These are phyloP conservation scores for Aspergillus thermomutatus DNA, from an alignment of 2,329 filamentous ascomycete genomes.

Conservation along the genomic window DNA sequence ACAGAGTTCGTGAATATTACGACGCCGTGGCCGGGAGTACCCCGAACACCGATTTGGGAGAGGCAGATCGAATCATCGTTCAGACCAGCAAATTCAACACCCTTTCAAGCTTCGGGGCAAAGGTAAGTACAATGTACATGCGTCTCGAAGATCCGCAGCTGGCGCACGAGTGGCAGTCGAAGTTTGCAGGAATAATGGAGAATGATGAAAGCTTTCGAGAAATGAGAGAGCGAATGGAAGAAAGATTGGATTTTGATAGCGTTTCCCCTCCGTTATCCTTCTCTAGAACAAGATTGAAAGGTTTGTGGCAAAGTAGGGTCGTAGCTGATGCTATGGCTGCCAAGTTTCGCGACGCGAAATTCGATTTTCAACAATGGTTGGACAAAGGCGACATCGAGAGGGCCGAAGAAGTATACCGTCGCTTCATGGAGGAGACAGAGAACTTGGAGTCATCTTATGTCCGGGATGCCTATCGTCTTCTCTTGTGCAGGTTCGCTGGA, in stretches of 20 bases:
- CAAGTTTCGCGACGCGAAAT: conserved; percentile 1
- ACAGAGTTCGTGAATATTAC: conserved; percentile 9
- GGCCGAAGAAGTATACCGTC: conserved; percentile 1
- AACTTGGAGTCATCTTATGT: background rate
- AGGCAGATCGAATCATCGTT: conserved; percentile 8
- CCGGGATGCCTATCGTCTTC: background rate
- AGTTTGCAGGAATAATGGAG: background rate
- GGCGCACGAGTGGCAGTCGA: conserved; percentile 10
- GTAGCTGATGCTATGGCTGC: conserved; percentile 7
- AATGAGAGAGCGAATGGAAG: background rate
- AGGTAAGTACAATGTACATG: conserved; percentile 4
- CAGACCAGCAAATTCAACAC: conserved; percentile 12
- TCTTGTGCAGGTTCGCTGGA: conserved; percentile 17
- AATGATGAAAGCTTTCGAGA: background rate
- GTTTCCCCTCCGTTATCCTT: background rate
- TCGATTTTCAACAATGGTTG: conserved; percentile 4
- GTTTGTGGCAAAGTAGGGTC: conserved; percentile 10
- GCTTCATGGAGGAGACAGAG: conserved; percentile 9
- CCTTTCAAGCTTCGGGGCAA: conserved; percentile 9
- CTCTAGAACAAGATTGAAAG: background rate
- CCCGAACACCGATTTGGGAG: conserved; percentile 6
- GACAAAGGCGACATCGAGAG: conserved; percentile 4
- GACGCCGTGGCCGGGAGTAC: conserved; percentile 4
- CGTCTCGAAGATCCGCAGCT: conserved; percentile 7
- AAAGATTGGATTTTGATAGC: background rate